phyloP scores from a whole-genome alignment of 2,329 filamentous ascomycete species.

The Camptophora hylomeconis region DNA sequence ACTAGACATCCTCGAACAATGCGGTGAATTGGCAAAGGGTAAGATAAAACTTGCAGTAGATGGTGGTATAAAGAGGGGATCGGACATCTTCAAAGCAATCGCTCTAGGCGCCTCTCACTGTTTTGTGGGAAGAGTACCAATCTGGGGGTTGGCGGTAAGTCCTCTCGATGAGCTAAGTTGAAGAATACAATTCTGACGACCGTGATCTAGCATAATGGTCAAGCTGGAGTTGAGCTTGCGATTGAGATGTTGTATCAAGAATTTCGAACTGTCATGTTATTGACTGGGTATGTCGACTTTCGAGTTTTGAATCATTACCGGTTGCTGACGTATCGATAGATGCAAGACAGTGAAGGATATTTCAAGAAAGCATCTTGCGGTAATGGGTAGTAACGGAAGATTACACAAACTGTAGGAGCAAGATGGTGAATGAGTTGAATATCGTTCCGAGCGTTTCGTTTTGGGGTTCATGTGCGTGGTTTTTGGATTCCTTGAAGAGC shows the following conservation, averaged over 20 bases:
- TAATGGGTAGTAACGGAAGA: too few species aligned
- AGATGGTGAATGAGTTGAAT: too few species aligned
- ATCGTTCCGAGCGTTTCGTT: too few species aligned
- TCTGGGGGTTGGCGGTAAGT: constrained; percentile 24
- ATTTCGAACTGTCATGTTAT: constrained; percentile 13
- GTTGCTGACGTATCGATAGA: too few species aligned
- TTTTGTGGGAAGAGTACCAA: constrained; percentile 22
- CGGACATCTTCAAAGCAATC: constrained; percentile 26
- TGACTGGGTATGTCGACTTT: constrained; percentile 7
- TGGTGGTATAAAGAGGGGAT: constrained; percentile 23
- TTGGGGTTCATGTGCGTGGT: too few species aligned
- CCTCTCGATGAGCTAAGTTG: constrained; percentile 11
- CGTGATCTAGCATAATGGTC: constrained; percentile 21
- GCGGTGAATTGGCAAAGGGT: constrained; percentile 15
- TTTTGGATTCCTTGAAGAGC: too few species aligned
- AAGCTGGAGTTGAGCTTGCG: constrained; percentile 23
- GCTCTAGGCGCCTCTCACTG: constrained; percentile 23
- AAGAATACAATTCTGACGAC: constrained; percentile 14
- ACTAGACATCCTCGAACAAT: constrained; percentile 13
- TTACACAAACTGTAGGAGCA: too few species aligned
- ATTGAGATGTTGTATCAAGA: constrained; percentile 22
- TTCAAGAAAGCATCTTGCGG: too few species aligned
- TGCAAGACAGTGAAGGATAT: too few species aligned
- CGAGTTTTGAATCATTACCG: too few species aligned
- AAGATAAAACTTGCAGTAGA: constrained; percentile 21